Conservation (phyloP, 2,329 filamentous ascomycete genomes). For the Aspergillus tanneri region DNA sequence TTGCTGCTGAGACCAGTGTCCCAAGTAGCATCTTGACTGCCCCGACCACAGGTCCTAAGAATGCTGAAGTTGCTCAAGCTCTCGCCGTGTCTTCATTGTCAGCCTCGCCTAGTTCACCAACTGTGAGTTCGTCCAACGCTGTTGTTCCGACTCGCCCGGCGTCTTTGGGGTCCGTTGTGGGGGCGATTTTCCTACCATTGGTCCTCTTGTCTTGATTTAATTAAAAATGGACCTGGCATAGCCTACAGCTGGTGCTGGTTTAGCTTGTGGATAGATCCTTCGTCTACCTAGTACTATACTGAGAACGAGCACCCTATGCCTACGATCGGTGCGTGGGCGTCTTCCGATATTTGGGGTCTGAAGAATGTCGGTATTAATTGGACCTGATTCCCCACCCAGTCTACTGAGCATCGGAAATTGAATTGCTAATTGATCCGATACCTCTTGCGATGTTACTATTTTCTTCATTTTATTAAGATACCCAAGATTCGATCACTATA, state of each 20-base stretch:
- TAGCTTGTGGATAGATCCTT: too few relatives aligned
- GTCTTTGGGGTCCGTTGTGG: neutral
- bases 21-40: conserved; percentile 23
- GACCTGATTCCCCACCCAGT: neutral
- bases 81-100: neutral
- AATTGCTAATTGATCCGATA: neutral
- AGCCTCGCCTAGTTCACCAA: neutral
- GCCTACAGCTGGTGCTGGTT: too few relatives aligned
- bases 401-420: neutral
- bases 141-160: neutral
- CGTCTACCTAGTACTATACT: too few relatives aligned
- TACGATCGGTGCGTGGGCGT: neutral
- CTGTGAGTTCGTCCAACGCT: neutral
- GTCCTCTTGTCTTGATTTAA: neutral
- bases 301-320: too few relatives aligned
- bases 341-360: neutral
- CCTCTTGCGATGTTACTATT: too few relatives aligned
- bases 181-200: neutral
- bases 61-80: neutral
- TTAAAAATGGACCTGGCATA: neutral
- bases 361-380: neutral
- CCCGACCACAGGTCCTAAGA: neutral
- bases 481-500: neutral
- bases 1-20: conserved; percentile 11
- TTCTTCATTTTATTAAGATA: neutral